Percentiles rank a stretch among this genome's conserved stretches.
Conservation (phyloP, 169 alveolate genomes). For the Plasmodium cynomolgi region DNA sequence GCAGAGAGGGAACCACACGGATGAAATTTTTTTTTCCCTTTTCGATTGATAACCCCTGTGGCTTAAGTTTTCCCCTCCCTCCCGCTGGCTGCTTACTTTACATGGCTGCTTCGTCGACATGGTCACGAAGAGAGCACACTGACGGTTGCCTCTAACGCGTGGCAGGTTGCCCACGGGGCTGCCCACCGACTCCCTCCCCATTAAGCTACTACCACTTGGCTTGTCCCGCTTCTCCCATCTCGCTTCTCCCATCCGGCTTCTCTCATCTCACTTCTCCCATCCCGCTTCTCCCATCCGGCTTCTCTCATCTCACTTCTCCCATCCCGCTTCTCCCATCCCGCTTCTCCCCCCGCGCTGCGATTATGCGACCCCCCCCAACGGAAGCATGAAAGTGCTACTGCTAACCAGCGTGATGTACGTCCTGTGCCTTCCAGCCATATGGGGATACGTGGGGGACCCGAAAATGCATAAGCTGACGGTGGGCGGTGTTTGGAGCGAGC, state of each 20-base stretch:
- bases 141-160: not conserved
- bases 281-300: not conserved
- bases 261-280: too few relatives aligned
- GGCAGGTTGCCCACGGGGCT: not conserved
- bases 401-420: not conserved
- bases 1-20: not conserved
- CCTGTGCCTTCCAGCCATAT: not conserved
- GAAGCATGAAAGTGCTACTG: slow-evolving; percentile 16
- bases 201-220: not conserved
- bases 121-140: not conserved
- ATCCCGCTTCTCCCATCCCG: not conserved
- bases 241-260: too few relatives aligned
- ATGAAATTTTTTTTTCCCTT: not conserved
- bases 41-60: not conserved
- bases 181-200: not conserved
- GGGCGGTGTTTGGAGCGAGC: not conserved
- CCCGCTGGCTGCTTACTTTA: not conserved
- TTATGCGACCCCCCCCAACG: not conserved
- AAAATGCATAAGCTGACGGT: not conserved
- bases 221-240: not conserved
- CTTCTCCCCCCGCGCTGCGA: not conserved
- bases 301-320: not conserved
- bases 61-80: not conserved
- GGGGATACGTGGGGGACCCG: slow-evolving; percentile 26
- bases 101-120: not conserved